These are phyloP conservation scores for Xylaria cubensis DNA, from an alignment of 495 filamentous ascomycete species.

Conservation along the genomic window DNA sequence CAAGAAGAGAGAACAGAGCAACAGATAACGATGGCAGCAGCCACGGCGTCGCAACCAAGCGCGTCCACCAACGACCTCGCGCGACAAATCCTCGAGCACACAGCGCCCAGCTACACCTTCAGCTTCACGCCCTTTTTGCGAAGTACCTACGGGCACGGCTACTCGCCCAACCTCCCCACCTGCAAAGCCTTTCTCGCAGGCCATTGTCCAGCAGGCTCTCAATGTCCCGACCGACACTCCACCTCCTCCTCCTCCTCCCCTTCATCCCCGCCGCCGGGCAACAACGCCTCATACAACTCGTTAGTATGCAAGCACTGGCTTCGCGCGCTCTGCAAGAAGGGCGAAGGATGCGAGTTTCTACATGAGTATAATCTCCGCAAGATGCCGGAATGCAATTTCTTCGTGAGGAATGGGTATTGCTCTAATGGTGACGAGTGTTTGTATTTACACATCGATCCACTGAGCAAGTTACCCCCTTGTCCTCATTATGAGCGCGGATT, in stretches of 20 bases:
- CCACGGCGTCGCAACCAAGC: constrained; percentile 2
- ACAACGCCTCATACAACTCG: constrained; percentile 56
- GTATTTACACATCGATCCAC: constrained; percentile 91
- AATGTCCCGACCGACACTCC: constrained; percentile 69
- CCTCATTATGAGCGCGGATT: constrained; percentile 96
- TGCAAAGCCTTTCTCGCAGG: constrained; percentile 78
- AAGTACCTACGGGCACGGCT: constrained; percentile 76
- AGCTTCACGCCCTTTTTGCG: constrained; percentile 78
- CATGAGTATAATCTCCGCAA: constrained; percentile 98
- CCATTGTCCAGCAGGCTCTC: constrained; percentile 77
- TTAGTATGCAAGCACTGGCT: constrained; percentile 99
- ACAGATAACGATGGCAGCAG: constrained; percentile 20
- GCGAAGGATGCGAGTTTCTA: constrained; percentile 90
- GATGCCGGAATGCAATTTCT: constrained; percentile 97
- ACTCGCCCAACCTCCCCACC: constrained; percentile 72
- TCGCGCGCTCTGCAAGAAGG: constrained; percentile 96
- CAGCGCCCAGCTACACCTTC: constrained; percentile 67
- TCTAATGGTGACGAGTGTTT: constrained; percentile 96
- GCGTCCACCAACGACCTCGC: constrained; percentile 46
- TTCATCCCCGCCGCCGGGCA: constrained; percentile 15
- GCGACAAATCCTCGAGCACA: constrained; percentile 57
- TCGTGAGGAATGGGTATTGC: constrained; percentile 87
- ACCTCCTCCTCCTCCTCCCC: constrained; percentile 30
- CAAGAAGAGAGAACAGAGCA: constrained; percentile 6
- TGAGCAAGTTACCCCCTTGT: constrained; percentile 79